Percentiles rank a stretch among this genome's conserved stretches.
phyloP scores from a whole-genome alignment of 768 basidiomycete species.

The Leucosporidium creatinivorum region DNA sequence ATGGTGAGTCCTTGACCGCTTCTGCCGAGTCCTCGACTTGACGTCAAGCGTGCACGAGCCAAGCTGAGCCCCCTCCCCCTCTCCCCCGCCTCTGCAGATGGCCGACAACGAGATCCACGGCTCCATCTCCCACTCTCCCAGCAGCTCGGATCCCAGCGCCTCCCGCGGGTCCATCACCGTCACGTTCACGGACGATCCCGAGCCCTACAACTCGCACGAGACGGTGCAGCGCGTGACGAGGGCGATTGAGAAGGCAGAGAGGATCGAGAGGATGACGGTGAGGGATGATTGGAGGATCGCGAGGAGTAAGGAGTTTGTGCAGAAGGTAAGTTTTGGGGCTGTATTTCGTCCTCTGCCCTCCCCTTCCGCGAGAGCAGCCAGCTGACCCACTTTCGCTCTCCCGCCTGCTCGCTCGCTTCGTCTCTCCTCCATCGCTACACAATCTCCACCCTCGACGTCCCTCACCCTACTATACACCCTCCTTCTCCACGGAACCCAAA shows the following conservation, averaged over 20 bases:
- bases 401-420: too few species aligned
- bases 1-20: too few species aligned
- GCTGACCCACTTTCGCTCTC: too few species aligned
- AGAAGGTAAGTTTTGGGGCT: constrained; percentile 51
- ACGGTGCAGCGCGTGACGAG: constrained; percentile 55
- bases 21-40: too few species aligned
- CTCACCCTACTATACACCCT: too few species aligned
- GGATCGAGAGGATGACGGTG: neutral
- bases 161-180: neutral
- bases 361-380: too few species aligned
- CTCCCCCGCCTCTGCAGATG: constrained; percentile 49
- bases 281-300: constrained; percentile 30
- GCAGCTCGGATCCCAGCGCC: neutral
- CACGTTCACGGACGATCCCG: constrained; percentile 28
- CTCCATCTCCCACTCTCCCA: constrained; percentile 48
- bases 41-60: neutral
- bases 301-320: constrained; percentile 63
- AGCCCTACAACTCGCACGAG: constrained; percentile 45
- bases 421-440: too few species aligned
- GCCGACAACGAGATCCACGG: constrained; percentile 64
- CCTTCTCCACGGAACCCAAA: too few species aligned
- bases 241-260: constrained; percentile 48
- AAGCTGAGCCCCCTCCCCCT: neutral
- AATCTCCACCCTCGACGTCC: too few species aligned
- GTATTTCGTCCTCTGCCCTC: too few species aligned